A percentile compares a stretch with the other conserved stretches of the same genome.
Evolutionary conservation across 345 rosid species (phyloP).

Genomic region (Bruguiera sexangula): DNA sequence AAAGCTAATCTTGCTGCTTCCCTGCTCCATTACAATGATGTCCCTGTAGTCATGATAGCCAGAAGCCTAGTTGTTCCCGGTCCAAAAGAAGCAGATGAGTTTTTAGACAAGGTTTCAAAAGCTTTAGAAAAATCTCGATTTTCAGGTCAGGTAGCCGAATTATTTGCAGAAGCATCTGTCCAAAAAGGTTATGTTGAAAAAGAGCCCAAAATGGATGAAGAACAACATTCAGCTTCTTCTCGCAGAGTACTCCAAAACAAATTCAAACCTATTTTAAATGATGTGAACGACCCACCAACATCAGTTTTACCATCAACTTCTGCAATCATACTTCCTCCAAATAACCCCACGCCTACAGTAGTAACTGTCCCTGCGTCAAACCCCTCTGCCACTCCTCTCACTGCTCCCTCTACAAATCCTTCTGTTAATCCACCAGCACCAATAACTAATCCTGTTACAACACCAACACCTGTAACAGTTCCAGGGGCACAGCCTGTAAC

Average conservation of each 20-base stretch:
- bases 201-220: conserved; percentile 11
- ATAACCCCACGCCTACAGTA: conserved; percentile 47
- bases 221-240: conserved; percentile 23
- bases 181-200: conserved; percentile 16
- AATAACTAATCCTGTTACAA: conserved; percentile 48
- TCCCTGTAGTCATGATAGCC: conserved; percentile 26
- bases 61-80: conserved; percentile 18
- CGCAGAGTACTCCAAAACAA: conserved; percentile 33
- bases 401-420: conserved; percentile 38
- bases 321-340: conserved; percentile 28
- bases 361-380: conserved; percentile 49
- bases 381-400: conserved; percentile 41
- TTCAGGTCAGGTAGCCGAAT: conserved; percentile 18
- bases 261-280: conserved; percentile 34
- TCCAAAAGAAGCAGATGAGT: conserved; percentile 24
- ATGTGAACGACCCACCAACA: conserved; percentile 36
- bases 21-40: conserved; percentile 19
- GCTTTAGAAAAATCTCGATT: conserved; percentile 22
- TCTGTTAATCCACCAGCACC: conserved; percentile 48
- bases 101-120: conserved; percentile 20
- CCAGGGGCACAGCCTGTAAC: conserved; percentile 57
- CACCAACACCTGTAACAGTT: conserved; percentile 50
- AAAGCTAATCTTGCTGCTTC: conserved; percentile 21
- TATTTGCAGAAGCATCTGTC: conserved; percentile 27
- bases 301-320: conserved; percentile 35